Conservation (phyloP, 768 basidiomycete species). For the Porpolomopsis calyptriformis region DNA sequence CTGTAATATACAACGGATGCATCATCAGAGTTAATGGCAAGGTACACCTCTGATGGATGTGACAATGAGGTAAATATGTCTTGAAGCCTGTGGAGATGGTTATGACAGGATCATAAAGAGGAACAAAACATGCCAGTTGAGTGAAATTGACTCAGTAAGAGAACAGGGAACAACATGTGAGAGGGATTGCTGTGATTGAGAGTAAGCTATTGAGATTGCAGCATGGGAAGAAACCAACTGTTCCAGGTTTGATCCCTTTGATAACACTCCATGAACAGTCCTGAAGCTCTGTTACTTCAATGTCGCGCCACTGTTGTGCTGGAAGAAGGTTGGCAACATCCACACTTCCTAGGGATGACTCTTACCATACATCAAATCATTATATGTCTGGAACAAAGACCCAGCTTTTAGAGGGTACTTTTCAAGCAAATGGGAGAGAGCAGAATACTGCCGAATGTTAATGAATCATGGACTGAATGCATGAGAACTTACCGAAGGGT, state of each 20-base stretch:
- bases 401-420: constrained; percentile 58
- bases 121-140: not conserved
- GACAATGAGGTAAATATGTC: constrained; percentile 10
- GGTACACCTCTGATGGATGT: constrained; percentile 40
- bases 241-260: constrained; percentile 43
- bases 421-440: constrained; percentile 34
- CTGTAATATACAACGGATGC: constrained; percentile 82
- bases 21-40: constrained; percentile 68
- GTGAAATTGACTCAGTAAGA: not conserved
- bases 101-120: not conserved
- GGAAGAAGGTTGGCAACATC: not conserved
- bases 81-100: constrained; percentile 3
- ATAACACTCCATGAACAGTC: constrained; percentile 46
- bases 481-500: not conserved
- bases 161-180: constrained; percentile 4
- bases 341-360: not conserved
- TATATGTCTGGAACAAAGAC: constrained; percentile 64
- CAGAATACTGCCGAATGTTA: constrained; percentile 28
- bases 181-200: not conserved
- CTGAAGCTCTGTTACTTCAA: constrained; percentile 52
- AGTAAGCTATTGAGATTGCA: not conserved
- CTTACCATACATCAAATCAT: constrained; percentile 57
- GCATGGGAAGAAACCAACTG: constrained; percentile 26
- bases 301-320: constrained; percentile 68
- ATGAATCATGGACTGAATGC: not conserved